Conservation (phyloP, 352 stramenopile species). For the Globisporangium recalcitrans region DNA sequence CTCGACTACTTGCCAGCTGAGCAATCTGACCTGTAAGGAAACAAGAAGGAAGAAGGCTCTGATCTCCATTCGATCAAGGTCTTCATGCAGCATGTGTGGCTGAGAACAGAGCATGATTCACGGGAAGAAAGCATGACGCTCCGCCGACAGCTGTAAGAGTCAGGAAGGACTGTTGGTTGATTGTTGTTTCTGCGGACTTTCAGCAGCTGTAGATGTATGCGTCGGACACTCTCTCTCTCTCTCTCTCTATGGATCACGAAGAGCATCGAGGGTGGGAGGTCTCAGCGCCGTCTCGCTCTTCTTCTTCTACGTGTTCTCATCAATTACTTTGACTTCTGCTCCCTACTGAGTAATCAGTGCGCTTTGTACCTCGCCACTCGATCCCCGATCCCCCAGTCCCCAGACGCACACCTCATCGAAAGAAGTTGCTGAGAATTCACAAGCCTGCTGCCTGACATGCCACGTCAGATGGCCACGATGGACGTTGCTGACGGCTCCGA, state of each 20-base stretch:
- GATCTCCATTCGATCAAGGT: background rate
- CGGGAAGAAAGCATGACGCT: background rate
- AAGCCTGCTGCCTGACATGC: background rate
- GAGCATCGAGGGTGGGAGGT: background rate
- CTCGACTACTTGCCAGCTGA: slow-evolving; percentile 6
- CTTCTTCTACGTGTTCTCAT: background rate
- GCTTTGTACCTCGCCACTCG: background rate
- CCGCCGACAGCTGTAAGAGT: background rate
- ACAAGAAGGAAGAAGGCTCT: too few species aligned
- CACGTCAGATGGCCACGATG: background rate
- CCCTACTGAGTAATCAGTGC: background rate
- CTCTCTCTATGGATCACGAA: too few species aligned
- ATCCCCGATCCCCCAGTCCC: background rate
- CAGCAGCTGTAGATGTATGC: background rate
- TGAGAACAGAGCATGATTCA: background rate
- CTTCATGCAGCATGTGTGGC: background rate
- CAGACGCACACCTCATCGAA: background rate
- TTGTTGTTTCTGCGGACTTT: background rate
- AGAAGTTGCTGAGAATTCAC: slow-evolving; percentile 10
- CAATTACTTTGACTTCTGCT: slow-evolving; percentile 7
- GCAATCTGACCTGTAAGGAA: too few species aligned
- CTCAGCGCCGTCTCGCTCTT: background rate
- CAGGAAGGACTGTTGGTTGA: background rate
- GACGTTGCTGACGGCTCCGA: background rate
- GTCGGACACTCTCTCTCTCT: too few species aligned